These are phyloP conservation scores for Neurospora sp. DNA, from an alignment of 495 filamentous ascomycete species.

Conservation along the genomic window DNA sequence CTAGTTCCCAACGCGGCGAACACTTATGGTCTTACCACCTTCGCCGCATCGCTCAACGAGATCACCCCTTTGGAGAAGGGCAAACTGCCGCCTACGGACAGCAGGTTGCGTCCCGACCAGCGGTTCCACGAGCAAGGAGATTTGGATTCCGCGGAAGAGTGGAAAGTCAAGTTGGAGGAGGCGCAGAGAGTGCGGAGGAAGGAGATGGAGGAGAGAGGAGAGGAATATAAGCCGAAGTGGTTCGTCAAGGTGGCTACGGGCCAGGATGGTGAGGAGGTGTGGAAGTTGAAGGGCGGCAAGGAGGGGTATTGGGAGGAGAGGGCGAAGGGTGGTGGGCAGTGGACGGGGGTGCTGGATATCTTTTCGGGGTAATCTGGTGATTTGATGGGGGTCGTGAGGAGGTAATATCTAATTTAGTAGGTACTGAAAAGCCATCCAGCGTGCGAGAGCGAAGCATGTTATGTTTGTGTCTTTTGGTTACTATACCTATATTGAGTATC, in stretches of 20 bases:
- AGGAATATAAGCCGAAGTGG: constrained; percentile 67
- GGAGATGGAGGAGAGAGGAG: constrained; percentile 62
- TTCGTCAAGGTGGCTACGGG: constrained; percentile 54
- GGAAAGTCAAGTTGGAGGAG: constrained; percentile 80
- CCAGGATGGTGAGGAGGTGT: constrained; percentile 59
- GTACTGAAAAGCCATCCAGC: not conserved
- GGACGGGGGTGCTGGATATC: constrained; percentile 61
- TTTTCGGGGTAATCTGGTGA: constrained; percentile 33
- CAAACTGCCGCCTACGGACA: constrained; percentile 69
- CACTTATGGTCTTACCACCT: constrained; percentile 78
- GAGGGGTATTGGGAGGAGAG: constrained; percentile 92
- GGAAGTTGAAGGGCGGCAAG: constrained; percentile 69
- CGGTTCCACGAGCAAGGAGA: constrained; percentile 73
- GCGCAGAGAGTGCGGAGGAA: constrained; percentile 66
- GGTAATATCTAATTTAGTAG: not conserved
- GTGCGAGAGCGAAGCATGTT: not conserved
- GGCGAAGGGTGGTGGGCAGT: constrained; percentile 42
- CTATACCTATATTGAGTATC: not conserved
- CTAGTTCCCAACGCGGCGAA: constrained; percentile 66
- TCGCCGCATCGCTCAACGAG: constrained; percentile 82
- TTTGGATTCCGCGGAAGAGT: constrained; percentile 71
- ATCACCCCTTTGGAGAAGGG: constrained; percentile 68
- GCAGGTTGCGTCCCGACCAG: constrained; percentile 81
- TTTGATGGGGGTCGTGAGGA: not conserved
- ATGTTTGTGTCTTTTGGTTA: not conserved